Evolutionary conservation across 768 basidiomycete species (phyloP).

Genomic region (Rubroboletus pulcherrimus): DNA sequence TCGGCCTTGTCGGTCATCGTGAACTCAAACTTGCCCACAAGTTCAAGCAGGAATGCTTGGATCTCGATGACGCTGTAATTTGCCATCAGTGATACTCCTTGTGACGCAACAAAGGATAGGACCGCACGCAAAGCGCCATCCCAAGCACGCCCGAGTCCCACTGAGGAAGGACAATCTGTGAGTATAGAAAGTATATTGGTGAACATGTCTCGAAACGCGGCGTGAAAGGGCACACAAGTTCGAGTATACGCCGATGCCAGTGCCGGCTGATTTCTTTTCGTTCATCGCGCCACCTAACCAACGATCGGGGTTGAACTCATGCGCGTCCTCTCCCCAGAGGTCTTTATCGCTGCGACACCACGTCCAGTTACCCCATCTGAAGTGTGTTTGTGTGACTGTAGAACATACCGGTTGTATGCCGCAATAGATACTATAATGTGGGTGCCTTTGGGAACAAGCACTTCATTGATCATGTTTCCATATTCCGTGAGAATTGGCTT

Average conservation of each 20-base stretch:
- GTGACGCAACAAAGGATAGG: background rate
- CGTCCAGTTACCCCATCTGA: background rate
- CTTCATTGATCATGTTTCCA: slow-evolving; percentile 40
- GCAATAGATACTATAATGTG: slow-evolving; percentile 49
- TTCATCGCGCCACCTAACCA: slow-evolving; percentile 3
- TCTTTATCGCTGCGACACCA: slow-evolving; percentile 15
- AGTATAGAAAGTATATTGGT: background rate
- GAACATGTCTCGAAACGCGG: background rate
- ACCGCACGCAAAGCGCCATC: slow-evolving; percentile 29
- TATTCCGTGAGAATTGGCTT: slow-evolving; percentile 44
- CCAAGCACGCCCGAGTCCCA: slow-evolving; percentile 22
- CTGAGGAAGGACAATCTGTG: slow-evolving; percentile 20
- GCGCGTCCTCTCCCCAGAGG: slow-evolving; percentile 28
- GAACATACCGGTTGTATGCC: slow-evolving; percentile 50
- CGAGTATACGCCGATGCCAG: slow-evolving; percentile 16
- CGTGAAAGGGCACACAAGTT: slow-evolving; percentile 3
- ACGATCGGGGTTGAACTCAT: slow-evolving; percentile 20
- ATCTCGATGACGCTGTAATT: slow-evolving; percentile 40
- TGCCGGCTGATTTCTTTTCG: slow-evolving; percentile 3
- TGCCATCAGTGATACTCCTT: background rate
- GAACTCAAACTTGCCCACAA: slow-evolving; percentile 54
- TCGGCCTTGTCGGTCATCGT: slow-evolving; percentile 27
- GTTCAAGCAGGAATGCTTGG: slow-evolving; percentile 52
- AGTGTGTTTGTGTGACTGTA: background rate
- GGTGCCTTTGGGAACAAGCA: slow-evolving; percentile 50